Evolutionary conservation across 805 yeast genomes (phyloP), one percentile per base, ranked within the genome.

Genomic region (Candida andamanensis): DNA sequence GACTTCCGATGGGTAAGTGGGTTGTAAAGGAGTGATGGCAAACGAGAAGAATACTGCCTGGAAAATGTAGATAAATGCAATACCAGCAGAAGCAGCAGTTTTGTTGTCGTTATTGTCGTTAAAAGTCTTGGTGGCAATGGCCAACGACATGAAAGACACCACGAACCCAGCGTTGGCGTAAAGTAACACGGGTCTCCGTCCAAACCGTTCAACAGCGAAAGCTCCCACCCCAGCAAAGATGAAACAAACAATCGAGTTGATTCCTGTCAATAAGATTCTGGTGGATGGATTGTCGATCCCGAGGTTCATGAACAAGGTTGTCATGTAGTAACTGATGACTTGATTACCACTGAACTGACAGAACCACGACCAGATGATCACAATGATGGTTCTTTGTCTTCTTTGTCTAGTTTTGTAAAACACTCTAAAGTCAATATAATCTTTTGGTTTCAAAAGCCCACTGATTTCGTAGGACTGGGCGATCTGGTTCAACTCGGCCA

Each of bases 261-360:
- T 76, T 47, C 73, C 72, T 46, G 72, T 63, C 28, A 65, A 47
- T 34, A 72, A 58, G 49, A 72, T 72, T 30, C 54, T 50, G 32
- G 50, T 50, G 17, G 60, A 54, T n/a, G n/a, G n/a, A 9, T 57
- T 58, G 27, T 69, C 68, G 43, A 73, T 67, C 32, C 80, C 79
- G 46, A 74, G 69, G 15, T 73, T 63, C 33, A 50, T 46, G 40
- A 74, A 58, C 9, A 75, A 79, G 42, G 60, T 58, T 36, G 59
- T 52, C 42, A 72, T 53, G 48, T 72, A 72, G 58, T 69, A 71
- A 4, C 73, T 63, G 17, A 69, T 69, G 36, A 72, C 50, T 31
- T 71, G 72, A 44, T 68, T 69, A 44, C 77, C 77, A 14, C 73
- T 64, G 27, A 67, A 48, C 45, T 72, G 75, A 67, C 57, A 56